Conservation (phyloP, 768 basidiomycete genomes). For the Crepidotus variabilis region DNA sequence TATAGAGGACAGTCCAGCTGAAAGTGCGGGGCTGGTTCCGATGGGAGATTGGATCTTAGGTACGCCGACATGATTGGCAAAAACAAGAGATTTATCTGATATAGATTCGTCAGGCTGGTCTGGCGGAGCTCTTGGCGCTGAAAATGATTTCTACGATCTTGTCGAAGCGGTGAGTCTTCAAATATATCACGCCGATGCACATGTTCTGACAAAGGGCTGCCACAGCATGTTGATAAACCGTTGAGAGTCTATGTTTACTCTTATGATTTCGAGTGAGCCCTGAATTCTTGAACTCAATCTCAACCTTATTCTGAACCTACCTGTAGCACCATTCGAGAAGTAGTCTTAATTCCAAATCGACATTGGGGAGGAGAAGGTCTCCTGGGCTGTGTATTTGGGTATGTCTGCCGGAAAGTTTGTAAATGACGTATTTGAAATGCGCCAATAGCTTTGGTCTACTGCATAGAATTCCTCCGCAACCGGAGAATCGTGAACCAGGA, state of each 20-base stretch:
- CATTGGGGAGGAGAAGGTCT: slow-evolving; percentile 98
- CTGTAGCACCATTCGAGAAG: slow-evolving; percentile 82
- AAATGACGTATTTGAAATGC: slow-evolving; percentile 4
- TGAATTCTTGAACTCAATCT: background rate
- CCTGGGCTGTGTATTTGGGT: slow-evolving; percentile 95
- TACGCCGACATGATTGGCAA: slow-evolving; percentile 11
- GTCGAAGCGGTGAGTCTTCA: slow-evolving; percentile 76
- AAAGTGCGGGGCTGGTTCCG: slow-evolving; percentile 93
- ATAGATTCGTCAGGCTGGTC: slow-evolving; percentile 86
- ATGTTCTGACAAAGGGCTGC: slow-evolving; percentile 5
- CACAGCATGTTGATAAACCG: slow-evolving; percentile 90
- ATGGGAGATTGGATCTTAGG: slow-evolving; percentile 62
- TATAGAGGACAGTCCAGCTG: slow-evolving; percentile 92
- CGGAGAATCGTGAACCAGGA: slow-evolving; percentile 53
- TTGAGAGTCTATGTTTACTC: slow-evolving; percentile 95
- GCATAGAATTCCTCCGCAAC: slow-evolving; percentile 86
- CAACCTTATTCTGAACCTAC: slow-evolving; percentile 6
- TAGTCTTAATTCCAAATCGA: slow-evolving; percentile 91
- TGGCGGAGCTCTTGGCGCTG: slow-evolving; percentile 85
- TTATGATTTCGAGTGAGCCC: slow-evolving; percentile 87
- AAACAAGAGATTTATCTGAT: background rate
- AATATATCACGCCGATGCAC: background rate
- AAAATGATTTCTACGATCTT: slow-evolving; percentile 95
- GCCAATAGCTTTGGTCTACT: slow-evolving; percentile 75
- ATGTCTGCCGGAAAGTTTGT: slow-evolving; percentile 22